Base-by-base conservation (phyloP, 140 eudicot species). In the Erigeron philadelphicus region DNA sequence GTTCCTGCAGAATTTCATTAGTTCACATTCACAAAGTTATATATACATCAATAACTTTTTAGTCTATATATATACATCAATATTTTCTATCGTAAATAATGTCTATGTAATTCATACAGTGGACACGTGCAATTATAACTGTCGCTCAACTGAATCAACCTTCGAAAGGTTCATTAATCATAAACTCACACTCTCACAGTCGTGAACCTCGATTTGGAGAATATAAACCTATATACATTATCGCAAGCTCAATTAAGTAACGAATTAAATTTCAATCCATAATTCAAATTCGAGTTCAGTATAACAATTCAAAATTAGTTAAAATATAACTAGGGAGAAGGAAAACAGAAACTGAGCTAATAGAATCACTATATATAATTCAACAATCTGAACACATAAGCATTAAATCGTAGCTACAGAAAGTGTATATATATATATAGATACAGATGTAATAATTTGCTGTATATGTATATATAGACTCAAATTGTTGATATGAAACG, bases 111-210 rank as follows among this genome's bases (percentile, higher is more conserved):
- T 53, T 15, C 18, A 17, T 64, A 64, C 64, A 25, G 11, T 11
- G 52, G 13, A 72, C 40, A 77, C 60, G 15, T 47, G 5, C 40
- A 38, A 41, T 10, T 66, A 38, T 17, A 21, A 41, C 64, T 68
- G 43, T 42, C 23, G n/a, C 46, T 61, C 61, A 74, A 75, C 67
- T 38, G 6, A 31, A 71, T 60, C 40, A 15, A 13, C 13, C 50
- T 23, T 46, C 35, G 61, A 42, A 16, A 46, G 59, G 21, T 73
- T 9, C 64, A 49, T 64, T 50, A 35, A 21, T 23, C 78, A 19
- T 72, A 17, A 62, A 73, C 55, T 62, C 71, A 62, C 47, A 38
- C 4, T 63, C 55, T 62, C 71, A 62, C 47, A 38, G 7, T 63
- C 64, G 46, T 11, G 23, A 66, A 71, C 56, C 56, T 44, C 59